Evolutionary conservation across 2,329 filamentous ascomycete genomes (phyloP).

Genomic region (Cordyceps militaris): DNA sequence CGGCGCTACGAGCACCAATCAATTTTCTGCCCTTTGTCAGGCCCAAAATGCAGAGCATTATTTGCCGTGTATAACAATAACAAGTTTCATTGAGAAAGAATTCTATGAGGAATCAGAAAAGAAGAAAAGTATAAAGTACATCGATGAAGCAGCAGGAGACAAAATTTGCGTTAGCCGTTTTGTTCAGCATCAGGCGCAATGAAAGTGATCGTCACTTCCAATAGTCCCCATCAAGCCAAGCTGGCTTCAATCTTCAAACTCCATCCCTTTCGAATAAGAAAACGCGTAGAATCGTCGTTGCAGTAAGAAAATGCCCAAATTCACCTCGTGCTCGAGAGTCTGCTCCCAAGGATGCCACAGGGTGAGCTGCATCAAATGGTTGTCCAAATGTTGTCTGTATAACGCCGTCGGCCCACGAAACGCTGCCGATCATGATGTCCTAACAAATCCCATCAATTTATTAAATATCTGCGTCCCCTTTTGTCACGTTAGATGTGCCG

Average conservation of each 20-base stretch:
- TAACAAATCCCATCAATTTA: not conserved
- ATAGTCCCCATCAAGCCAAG: not conserved
- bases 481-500: not conserved
- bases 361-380: not conserved
- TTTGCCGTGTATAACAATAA: no score
- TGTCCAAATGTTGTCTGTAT: constrained; percentile 12
- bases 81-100: not conserved
- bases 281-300: constrained; percentile 7
- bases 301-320: not conserved
- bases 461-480: not conserved
- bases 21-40: not conserved
- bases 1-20: not conserved
- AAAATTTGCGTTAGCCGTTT: not conserved
- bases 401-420: constrained; percentile 11
- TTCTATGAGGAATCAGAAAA: constrained; percentile 4
- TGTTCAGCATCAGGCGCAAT: not conserved
- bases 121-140: constrained; percentile 9
- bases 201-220: not conserved
- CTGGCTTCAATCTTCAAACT: not conserved
- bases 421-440: constrained; percentile 10
- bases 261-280: constrained; percentile 1
- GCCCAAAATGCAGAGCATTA: not conserved
- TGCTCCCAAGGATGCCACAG: not conserved
- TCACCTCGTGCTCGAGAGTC: not conserved
- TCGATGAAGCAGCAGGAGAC: constrained; percentile 1